Evolutionary conservation across 1,139 yeast species (phyloP).

Genomic region (Geotrichum macrosporum): DNA sequence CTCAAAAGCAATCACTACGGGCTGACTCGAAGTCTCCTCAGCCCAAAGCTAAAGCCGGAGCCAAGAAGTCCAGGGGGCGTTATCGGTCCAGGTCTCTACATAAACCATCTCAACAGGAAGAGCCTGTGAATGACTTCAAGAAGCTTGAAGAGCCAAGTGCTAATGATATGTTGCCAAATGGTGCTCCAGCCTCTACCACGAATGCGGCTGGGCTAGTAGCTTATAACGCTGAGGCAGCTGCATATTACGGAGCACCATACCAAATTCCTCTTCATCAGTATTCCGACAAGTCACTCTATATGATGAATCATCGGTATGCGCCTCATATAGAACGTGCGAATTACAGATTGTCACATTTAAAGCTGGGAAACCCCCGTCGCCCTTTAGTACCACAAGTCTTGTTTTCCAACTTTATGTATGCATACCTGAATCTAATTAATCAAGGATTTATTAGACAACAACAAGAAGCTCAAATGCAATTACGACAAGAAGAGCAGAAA

Average conservation of each 20-base stretch:
- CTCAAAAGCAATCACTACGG: neutral
- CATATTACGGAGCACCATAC: slow-evolving; percentile 37
- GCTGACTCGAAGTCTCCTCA: slow-evolving; percentile 11
- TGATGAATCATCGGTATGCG: slow-evolving; percentile 62
- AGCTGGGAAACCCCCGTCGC: slow-evolving; percentile 88
- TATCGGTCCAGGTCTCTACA: slow-evolving; percentile 19
- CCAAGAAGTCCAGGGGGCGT: slow-evolving; percentile 14
- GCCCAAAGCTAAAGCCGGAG: neutral
- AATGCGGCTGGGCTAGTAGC: slow-evolving; percentile 18
- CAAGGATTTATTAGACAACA: slow-evolving; percentile 49
- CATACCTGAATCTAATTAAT: slow-evolving; percentile 88
- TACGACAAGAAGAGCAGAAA: slow-evolving; percentile 9
- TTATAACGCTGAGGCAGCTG: slow-evolving; percentile 27
- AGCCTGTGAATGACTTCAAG: no score
- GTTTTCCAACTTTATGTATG: slow-evolving; percentile 93
- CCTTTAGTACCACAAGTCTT: slow-evolving; percentile 89
- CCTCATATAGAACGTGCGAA: slow-evolving; percentile 95
- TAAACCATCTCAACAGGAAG: slow-evolving; percentile 12
- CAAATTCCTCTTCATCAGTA: slow-evolving; percentile 40
- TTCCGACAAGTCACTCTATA: slow-evolving; percentile 37
- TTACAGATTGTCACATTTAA: slow-evolving; percentile 83
- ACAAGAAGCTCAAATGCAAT: slow-evolving; percentile 22
- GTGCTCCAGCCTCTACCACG: slow-evolving; percentile 13
- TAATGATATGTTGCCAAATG: slow-evolving; percentile 7
- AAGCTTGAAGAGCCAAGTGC: slow-evolving; percentile 4